phyloP scores from a whole-genome alignment of 163 green algal species.

The Chloromonas sp. region DNA sequence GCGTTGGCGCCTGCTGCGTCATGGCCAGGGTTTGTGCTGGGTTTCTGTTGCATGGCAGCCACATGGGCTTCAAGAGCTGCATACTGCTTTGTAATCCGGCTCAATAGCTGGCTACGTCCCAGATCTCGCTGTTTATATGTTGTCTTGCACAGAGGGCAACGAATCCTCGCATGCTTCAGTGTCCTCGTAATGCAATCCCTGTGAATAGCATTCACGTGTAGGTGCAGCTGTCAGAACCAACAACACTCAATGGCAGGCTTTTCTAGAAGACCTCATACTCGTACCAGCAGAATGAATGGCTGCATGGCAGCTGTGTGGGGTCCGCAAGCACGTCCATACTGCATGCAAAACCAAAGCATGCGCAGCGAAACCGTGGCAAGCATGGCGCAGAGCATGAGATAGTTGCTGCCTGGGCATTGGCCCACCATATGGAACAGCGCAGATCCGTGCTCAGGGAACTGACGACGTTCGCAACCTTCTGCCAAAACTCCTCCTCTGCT shows the following conservation, averaged over 20 bases:
- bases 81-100: background rate
- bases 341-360: background rate
- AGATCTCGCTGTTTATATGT: background rate
- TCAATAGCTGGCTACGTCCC: background rate
- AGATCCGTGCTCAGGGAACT: too few species aligned
- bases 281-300: constrained; percentile 1
- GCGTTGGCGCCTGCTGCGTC: too few species aligned
- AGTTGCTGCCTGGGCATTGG: too few species aligned
- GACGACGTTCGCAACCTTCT: too few species aligned
- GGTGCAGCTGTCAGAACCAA: background rate
- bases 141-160: constrained; percentile 3
- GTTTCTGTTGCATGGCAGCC: background rate
- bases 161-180: background rate
- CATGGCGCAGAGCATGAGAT: too few species aligned
- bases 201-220: background rate
- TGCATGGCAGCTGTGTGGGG: background rate
- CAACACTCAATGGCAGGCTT: background rate
- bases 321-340: background rate
- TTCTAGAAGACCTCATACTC: too few species aligned
- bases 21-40: too few species aligned
- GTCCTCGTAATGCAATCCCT: constrained; percentile 1
- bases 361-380: too few species aligned
- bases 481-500: too few species aligned
- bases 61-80: background rate
- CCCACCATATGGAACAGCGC: too few species aligned